Evolutionary conservation across 371 early-diverging fungal genomes (phyloP).

Genomic region (Blyttiomyces sp.): DNA sequence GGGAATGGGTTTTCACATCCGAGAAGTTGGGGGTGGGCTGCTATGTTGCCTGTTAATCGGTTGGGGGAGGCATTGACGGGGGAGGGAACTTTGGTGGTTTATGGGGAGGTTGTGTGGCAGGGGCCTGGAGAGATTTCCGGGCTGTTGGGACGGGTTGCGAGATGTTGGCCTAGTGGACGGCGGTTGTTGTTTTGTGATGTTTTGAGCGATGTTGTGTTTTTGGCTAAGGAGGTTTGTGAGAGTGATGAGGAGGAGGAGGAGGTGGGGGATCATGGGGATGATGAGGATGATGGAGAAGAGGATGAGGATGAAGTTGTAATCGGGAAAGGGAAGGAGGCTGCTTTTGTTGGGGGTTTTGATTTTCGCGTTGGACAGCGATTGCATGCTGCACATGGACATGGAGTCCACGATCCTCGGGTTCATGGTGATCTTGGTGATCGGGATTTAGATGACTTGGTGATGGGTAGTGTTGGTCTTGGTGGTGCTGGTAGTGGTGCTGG

Average conservation of each 20-base stretch:
- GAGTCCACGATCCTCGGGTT: too few relatives aligned
- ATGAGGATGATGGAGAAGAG: not conserved
- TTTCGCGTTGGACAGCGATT: too few relatives aligned
- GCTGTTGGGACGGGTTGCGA: not conserved
- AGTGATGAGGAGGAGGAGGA: not conserved
- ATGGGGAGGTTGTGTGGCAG: conserved; percentile 22
- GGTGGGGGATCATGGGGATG: not conserved
- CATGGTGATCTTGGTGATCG: too few relatives aligned
- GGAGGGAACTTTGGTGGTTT: conserved; percentile 21
- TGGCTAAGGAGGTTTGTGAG: not conserved
- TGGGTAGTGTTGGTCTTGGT: too few relatives aligned
- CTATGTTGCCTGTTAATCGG: conserved; percentile 20
- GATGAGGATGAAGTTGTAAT: not conserved
- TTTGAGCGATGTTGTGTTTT: conserved; percentile 5
- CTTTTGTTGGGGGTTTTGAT: too few relatives aligned
- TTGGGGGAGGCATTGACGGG: conserved; percentile 18
- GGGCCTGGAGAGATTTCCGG: not conserved
- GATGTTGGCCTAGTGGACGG: not conserved
- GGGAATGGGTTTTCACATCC: conserved; percentile 30
- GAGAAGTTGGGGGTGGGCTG: conserved; percentile 34
- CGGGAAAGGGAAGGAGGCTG: too few relatives aligned
- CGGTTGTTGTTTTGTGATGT: conserved; percentile 3
- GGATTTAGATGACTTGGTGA: too few relatives aligned
- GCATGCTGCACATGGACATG: too few relatives aligned
- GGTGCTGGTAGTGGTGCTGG: too few relatives aligned